Base-by-base conservation (phyloP, 2,329 filamentous ascomycete genomes). In the Kalaharituber pfeilii region DNA sequence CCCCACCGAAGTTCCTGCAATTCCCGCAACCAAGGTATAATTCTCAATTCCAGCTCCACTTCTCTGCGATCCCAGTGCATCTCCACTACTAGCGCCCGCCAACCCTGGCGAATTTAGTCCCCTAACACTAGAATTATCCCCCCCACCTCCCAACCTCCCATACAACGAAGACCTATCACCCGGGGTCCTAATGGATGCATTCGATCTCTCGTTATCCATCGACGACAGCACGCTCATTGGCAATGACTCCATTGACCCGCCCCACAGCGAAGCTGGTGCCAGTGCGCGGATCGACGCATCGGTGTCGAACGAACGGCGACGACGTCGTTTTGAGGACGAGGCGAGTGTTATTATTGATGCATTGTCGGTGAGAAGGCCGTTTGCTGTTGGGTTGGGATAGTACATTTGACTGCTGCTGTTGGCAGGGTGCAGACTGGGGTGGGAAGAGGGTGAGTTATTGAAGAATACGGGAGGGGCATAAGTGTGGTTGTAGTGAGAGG, bases 291-390 rank as follows among this genome's bases (percentile, higher is more conserved):
- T 84, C 0, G 84, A 89, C 4, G 86, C 86, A 66, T 91, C 84
- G 0, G 86, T 91, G 67, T 91, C 86, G 68, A 89, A 80, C 27
- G 84, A 88, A 57, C 84, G 78, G 50, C 85, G 77, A 30, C 86
- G 80, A 26, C 81, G 77, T 33, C 82, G 78, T 69, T 89, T 86
- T 0, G 84, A 88, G 3, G 84, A 89, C 6, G 62, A 63, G 2
- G 86, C 86, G 13, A 93, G 73, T 0, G 86, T 93, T 57, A 93
- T 70, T 61, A 93, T 88, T 25, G 84, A 89, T 22, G 86, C 86
- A 65, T 93, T 86, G 67, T 93, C 86, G 1, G 83, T 86, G 29
- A 89, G 72, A 5, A 89, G 74, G 63, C 85, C 86, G 68, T 88
- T 87, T 52, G 85, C 84, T 0, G 83, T 89, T 1, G 84, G 84